Base-by-base conservation (phyloP, 768 basidiomycete species). In the Boletus eberwhitei region DNA sequence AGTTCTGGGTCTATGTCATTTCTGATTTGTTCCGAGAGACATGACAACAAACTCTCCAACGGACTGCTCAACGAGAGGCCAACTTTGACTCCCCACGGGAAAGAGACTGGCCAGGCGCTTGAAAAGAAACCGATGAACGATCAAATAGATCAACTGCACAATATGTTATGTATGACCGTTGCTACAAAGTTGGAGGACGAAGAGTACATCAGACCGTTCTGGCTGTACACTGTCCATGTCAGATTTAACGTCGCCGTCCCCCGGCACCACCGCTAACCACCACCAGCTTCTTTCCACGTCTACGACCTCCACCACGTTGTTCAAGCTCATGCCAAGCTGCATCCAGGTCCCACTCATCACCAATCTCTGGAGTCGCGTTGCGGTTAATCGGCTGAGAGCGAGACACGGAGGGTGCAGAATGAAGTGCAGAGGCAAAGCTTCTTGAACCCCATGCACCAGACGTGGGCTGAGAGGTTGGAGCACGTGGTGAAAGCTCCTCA, bases 301-400 rank as follows among this genome's bases (percentile, higher is more conserved):
- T 86, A 76, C 81, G 85, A 61, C 84, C 74, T 12, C 72, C 70
- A 49, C 58, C 45, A n/a, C 76, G 72, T 61, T 82, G 79, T 71
- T 92, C 88, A 22, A 93, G 74, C 63, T 92, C 91, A 64, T 90
- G 86, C 85, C 88, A 92, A 22, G 87, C 86, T 41, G 77, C 77
- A 60, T 90, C 90, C 42, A 91, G 70, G 62, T 90, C 88, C 86
- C 84, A 89, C 56, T 87, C 88, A 58, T 88, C 87, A 55, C 67
- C 73, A 49, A 73, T 69, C 43, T 64, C 72, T 22, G 58, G 60
- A 32, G 56, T 63, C 46, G 52, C 62, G 48, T 46, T 60, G 67
- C 56, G 70, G 47, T 67, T 71, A 46, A 53, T 44, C n/a, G 66
- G 40, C 32, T 63, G 57, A 16, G 82, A 73, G 61, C 81, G 81